Conservation (phyloP, 2,329 filamentous ascomycete genomes). For the Xylaria arbuscula region DNA sequence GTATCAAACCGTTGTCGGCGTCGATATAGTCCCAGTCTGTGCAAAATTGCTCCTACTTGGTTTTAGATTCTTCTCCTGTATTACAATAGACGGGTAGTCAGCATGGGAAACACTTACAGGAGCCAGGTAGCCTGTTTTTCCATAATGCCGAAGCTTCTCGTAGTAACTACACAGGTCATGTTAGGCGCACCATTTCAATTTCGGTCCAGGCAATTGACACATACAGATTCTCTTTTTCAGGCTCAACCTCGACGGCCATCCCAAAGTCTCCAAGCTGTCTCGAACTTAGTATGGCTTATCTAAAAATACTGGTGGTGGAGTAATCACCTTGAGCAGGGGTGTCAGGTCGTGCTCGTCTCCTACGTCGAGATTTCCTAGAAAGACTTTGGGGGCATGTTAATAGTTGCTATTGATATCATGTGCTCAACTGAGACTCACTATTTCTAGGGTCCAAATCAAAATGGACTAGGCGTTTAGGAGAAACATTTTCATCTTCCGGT, state of each 20-base stretch:
- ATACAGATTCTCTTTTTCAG: constrained; percentile 14
- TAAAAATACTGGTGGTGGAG: neutral
- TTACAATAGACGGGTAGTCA: neutral
- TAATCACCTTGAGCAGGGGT: constrained; percentile 39
- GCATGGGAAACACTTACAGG: constrained; percentile 30
- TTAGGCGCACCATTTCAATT: neutral
- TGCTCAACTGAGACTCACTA: constrained; percentile 20
- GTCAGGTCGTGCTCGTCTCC: constrained; percentile 23
- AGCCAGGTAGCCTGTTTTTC: constrained; percentile 30
- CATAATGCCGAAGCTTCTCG: constrained; percentile 26
- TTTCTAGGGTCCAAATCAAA: constrained; percentile 41
- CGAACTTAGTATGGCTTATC: constrained; percentile 6
- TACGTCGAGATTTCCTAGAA: constrained; percentile 23
- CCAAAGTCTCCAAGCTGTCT: constrained; percentile 41
- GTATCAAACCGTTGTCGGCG: neutral
- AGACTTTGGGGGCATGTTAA: constrained; percentile 30
- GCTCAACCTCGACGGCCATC: neutral
- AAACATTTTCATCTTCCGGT: neutral
- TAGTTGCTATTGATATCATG: neutral
- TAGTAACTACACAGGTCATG: constrained; percentile 26
- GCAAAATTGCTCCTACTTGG: constrained; percentile 39
- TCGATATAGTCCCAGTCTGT: constrained; percentile 38
- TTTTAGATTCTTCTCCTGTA: neutral
- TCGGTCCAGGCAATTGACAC: neutral
- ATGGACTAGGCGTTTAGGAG: constrained; percentile 34